Percentiles rank a stretch among this genome's conserved stretches.
These are phyloP conservation scores for Phialophora expanda DNA, from an alignment of 2,329 filamentous ascomycete genomes.

Conservation along the genomic window DNA sequence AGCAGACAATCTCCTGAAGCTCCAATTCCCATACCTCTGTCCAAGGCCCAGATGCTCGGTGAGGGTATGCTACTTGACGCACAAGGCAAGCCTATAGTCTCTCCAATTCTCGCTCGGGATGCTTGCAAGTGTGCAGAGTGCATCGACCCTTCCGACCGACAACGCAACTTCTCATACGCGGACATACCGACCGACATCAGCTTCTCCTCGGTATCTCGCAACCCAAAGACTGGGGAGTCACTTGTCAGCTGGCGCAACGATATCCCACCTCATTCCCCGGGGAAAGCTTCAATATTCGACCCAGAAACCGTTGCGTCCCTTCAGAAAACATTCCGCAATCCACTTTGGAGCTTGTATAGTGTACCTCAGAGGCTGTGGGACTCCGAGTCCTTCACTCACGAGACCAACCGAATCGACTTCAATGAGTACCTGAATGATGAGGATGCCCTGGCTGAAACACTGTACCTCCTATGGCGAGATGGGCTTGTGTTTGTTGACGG, in stretches of 20 bases:
- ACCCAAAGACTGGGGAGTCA: conserved; percentile 54
- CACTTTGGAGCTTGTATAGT: conserved; percentile 48
- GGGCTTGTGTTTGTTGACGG: conserved; percentile 79
- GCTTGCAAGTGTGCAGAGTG: conserved; percentile 60
- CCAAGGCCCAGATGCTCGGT: conserved; percentile 10
- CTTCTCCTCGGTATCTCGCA: conserved; percentile 45
- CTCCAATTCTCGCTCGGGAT: conserved; percentile 55
- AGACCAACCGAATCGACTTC: conserved; percentile 68
- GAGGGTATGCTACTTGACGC: conserved; percentile 17
- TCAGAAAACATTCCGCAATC: conserved; percentile 29
- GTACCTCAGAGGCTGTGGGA: conserved; percentile 44
- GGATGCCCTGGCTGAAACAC: conserved; percentile 62
- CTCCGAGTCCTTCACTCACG: conserved; percentile 51
- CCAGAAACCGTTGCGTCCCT: conserved; percentile 21
- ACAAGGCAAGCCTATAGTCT: conserved; percentile 18
- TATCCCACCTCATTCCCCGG: conserved; percentile 47
- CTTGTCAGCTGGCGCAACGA: conserved; percentile 68
- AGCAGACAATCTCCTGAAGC: background rate
- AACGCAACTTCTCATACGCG: conserved; percentile 67
- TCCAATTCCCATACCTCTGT: background rate
- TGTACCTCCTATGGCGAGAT: conserved; percentile 66
- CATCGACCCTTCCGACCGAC: conserved; percentile 63
- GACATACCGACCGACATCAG: conserved; percentile 64
- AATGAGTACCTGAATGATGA: conserved; percentile 70
- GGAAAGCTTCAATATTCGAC: conserved; percentile 34